Evolutionary conservation across 331 rosid species (phyloP), one percentile per base, ranked within the genome.

Genomic region (Dryas integrifolia): DNA sequence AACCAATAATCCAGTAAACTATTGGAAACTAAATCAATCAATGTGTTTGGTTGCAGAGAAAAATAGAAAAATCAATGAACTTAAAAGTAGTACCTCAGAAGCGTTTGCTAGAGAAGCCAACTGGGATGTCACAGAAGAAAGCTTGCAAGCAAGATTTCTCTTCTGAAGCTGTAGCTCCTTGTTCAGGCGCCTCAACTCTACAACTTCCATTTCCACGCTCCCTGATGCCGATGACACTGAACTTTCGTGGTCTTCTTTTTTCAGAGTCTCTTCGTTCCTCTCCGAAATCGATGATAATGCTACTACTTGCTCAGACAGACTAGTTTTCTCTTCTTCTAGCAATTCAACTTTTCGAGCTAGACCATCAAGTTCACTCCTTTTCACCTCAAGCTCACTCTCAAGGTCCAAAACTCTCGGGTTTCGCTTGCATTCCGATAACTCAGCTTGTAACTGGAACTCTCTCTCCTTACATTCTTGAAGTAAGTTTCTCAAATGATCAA

Each of bases 101-200:
- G 83, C 79, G 60, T 84, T 88, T 9, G 85, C 75, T 56, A 83
- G 74, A 71, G 89, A 85, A 75, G 92, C 81, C 64, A 86, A 65
- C 72, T 94, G 85, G 67, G 96, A 80, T 64, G 92, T 91, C 49
- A 85, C 60, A 51, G 96, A 80, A 61, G 97, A 72, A 52, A 95
- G 85, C 64, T 87, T 85, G 72, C 97, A 88, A 79, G 96, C 76
- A 67, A 89, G 96, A 61, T 80, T 89, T 73, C 99, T 85, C 85
- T 95, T 95, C 84, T 92, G 92, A 78, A 95, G 86, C 85, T 95
- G 99, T 13, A 95, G 85, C 86, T 95, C 99, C 86, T 89, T 95
- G 74, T 92, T 95, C 69, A 95, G 58, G 18, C 99, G 83, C 82
- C 96, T 89, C 87, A 95, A 73, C 75, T 95, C 97, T 35, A 95